Base-by-base conservation (phyloP, 345 rosid genomes). In the Hypericum androsaemum region DNA sequence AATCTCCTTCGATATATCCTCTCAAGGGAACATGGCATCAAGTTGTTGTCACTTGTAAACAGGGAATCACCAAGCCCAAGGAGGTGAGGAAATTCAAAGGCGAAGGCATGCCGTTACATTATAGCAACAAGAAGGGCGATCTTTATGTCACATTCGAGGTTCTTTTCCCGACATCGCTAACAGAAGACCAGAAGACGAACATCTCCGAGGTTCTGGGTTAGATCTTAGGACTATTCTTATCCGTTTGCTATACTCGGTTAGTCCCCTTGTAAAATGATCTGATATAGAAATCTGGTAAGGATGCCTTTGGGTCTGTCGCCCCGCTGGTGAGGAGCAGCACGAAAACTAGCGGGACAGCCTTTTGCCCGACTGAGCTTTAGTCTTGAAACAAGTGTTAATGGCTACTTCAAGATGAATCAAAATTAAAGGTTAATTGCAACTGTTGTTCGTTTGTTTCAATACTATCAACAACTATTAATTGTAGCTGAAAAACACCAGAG, bases 41-140 rank as follows among this genome's bases (percentile, higher is more conserved):
- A 54, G 58, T 12, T 5, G 10, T 22, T 62, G 41, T 51, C 58
- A 15, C 4, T 9, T 41, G 2, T 41, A 8, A 47, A 51, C 81
- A 94, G 99, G 96, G 84, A 63, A 79, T 94, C 47, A 94, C 92
- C 2, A 88, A 86, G 67, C 97, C 99, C 0, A 94, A 94, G 64
- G 89, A 83, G 71, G 92, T 88, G 68, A 75, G 74, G 47, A 94
- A 79, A 77, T 77, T 88, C 52, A 88, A 79, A 76, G 98, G 90
- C 13, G 97, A 92, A 77, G 99, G 99, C 41, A 92, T 92, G 99
- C 97, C 97, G 9, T 56, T 81, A 74, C 88, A 88, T 69, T 73
- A 61, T 56, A 88, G 92, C 71, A 79, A 63, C 12, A 88, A 88
- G 85, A 94, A 82, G 62, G 99, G 95, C 0, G 81, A 88, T 58